phyloP scores from a whole-genome alignment of 2,329 filamentous ascomycete genomes.

The Alternaria solani region DNA sequence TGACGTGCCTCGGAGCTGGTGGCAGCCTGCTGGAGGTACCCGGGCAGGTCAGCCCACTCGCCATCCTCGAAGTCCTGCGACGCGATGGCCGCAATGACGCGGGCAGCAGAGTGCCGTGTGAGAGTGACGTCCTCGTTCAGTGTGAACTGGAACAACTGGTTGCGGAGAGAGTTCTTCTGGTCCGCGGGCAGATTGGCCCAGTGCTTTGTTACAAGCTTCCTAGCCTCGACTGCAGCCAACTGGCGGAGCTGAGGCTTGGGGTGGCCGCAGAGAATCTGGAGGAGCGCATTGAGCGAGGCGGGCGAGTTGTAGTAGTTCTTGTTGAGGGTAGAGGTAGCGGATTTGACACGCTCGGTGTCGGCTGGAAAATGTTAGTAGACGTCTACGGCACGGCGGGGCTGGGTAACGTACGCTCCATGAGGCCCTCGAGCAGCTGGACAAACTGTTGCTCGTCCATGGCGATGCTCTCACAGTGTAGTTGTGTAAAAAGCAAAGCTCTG shows the following conservation, averaged over 20 bases:
- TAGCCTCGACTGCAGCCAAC: conserved; percentile 88
- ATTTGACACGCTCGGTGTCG: conserved; percentile 78
- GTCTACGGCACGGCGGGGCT: conserved; percentile 1
- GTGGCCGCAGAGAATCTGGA: conserved; percentile 87
- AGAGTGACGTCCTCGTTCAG: conserved; percentile 79
- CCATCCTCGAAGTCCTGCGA: conserved; percentile 86
- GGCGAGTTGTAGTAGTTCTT: conserved; percentile 92
- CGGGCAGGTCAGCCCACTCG: conserved; percentile 83
- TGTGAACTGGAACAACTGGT: conserved; percentile 83
- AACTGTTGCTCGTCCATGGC: conserved; percentile 84
- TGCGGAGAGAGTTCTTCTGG: conserved; percentile 81
- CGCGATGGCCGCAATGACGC: conserved; percentile 86
- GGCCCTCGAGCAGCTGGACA: conserved; percentile 83
- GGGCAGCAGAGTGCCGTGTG: conserved; percentile 84
- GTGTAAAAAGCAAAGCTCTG: conserved; percentile 33
- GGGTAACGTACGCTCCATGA: conserved; percentile 78
- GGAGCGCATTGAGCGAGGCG: conserved; percentile 81
- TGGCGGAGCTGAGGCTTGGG: conserved; percentile 77
- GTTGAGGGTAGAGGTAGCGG: conserved; percentile 87
- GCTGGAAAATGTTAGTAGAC: conserved; percentile 64
- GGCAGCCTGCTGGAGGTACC: conserved; percentile 79
- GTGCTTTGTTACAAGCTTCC: conserved; percentile 83
- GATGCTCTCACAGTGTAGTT: conserved; percentile 30
- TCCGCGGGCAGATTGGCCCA: conserved; percentile 77
- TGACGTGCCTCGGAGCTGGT: conserved; percentile 77